Evolutionary conservation across 2,329 filamentous ascomycete genomes (phyloP).

Genomic region (Neofusicoccum kwambonambiense): DNA sequence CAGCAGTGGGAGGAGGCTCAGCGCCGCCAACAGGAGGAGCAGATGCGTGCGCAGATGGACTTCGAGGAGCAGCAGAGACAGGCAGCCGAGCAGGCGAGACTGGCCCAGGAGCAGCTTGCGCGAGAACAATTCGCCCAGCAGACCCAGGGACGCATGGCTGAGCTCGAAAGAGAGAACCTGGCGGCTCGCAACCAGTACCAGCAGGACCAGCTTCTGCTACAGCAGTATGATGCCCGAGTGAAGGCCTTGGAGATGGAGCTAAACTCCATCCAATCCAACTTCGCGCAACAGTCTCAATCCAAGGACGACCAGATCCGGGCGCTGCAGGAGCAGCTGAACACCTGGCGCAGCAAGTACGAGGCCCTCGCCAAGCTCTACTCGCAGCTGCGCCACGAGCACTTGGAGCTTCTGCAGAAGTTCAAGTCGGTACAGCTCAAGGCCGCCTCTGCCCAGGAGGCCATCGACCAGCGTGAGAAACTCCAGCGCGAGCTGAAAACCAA

Average conservation of each 20-base stretch:
- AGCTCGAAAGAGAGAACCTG: constrained; percentile 91
- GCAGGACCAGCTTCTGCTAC: constrained; percentile 92
- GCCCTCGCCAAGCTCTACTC: constrained; percentile 95
- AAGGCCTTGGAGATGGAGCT: constrained; percentile 91
- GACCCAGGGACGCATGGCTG: constrained; percentile 91
- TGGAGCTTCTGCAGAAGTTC: constrained; percentile 93
- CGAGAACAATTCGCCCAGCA: constrained; percentile 89
- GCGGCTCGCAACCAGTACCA: constrained; percentile 94
- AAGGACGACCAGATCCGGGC: constrained; percentile 93
- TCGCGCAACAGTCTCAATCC: constrained; percentile 79
- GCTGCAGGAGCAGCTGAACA: constrained; percentile 95
- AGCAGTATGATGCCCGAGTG: constrained; percentile 91
- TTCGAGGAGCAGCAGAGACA: constrained; percentile 93
- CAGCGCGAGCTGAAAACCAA: constrained; percentile 99
- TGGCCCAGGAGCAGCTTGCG: constrained; percentile 86
- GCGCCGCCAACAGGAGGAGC: constrained; percentile 75
- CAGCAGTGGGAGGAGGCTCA: constrained; percentile 82
- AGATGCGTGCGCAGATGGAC: constrained; percentile 84
- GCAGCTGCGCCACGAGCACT: constrained; percentile 89
- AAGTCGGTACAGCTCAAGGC: constrained; percentile 96
- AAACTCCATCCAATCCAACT: constrained; percentile 75
- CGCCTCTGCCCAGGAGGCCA: constrained; percentile 93
- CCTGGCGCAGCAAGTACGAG: constrained; percentile 96
- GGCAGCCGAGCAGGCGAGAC: constrained; percentile 82
- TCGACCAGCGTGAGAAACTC: constrained; percentile 89